A percentile compares a stretch with the other conserved stretches of the same genome.
Conservation (phyloP, 345 rosid species). For the Theobroma cacao region DNA sequence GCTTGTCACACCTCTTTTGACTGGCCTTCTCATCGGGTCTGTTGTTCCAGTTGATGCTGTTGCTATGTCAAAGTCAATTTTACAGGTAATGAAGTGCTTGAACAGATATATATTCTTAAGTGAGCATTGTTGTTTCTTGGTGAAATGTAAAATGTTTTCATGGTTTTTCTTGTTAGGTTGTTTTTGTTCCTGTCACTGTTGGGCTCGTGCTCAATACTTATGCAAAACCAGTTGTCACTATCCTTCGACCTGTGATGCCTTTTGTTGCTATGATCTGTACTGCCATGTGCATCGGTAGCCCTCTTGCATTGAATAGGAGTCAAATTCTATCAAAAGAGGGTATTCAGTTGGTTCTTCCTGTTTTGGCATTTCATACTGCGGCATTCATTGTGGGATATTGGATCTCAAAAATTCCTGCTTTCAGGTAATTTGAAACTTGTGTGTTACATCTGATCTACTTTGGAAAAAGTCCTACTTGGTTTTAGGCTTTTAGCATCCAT, state of each 20-base stretch:
- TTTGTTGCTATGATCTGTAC: slow-evolving; percentile 93
- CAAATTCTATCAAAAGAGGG: slow-evolving; percentile 76
- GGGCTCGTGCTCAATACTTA: slow-evolving; percentile 84
- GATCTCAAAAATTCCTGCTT: slow-evolving; percentile 71
- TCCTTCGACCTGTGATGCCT: slow-evolving; percentile 84
- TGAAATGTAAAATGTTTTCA: not conserved
- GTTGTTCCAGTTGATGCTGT: slow-evolving; percentile 93
- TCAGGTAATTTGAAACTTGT: slow-evolving; percentile 46
- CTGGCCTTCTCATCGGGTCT: slow-evolving; percentile 80
- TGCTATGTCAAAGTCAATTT: slow-evolving; percentile 93
- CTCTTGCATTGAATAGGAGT: slow-evolving; percentile 75
- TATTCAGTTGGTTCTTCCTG: slow-evolving; percentile 68
- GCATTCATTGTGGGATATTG: slow-evolving; percentile 86
- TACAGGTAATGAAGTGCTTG: slow-evolving; percentile 56
- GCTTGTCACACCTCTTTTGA: slow-evolving; percentile 58
- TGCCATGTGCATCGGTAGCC: slow-evolving; percentile 89
- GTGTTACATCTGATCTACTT: not conserved
- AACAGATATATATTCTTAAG: not conserved
- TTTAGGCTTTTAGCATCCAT: not conserved
- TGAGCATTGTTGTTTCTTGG: slow-evolving; percentile 1
- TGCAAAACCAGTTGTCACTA: slow-evolving; percentile 71
- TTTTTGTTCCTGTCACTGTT: slow-evolving; percentile 77
- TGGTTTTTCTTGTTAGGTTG: slow-evolving; percentile 54
- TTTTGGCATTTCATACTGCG: slow-evolving; percentile 68
- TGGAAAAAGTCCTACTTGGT: not conserved